Conservation (phyloP, 768 basidiomycete genomes). For the Trametes gibbosa region DNA sequence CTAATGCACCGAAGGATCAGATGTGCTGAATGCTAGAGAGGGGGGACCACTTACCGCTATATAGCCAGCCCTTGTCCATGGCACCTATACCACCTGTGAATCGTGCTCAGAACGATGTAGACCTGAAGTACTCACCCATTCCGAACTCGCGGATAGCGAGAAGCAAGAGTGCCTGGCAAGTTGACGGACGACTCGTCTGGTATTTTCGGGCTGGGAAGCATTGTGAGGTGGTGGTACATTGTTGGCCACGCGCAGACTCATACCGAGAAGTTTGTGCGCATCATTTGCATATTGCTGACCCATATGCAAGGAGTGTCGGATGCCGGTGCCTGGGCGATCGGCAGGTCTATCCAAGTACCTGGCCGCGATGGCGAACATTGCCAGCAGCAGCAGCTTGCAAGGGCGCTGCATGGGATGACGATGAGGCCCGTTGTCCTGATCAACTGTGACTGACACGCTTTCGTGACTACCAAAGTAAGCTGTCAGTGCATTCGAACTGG, state of each 20-base stretch:
- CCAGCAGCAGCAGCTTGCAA: slow-evolving; percentile 67
- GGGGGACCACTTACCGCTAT: slow-evolving; percentile 46
- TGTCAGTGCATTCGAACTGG: not conserved
- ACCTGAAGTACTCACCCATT: slow-evolving; percentile 46
- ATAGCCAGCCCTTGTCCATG: slow-evolving; percentile 87
- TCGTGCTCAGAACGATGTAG: not conserved
- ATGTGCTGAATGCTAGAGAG: not conserved
- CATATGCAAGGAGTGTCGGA: slow-evolving; percentile 64
- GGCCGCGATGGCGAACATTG: slow-evolving; percentile 81
- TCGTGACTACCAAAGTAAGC: no score
- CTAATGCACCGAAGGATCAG: slow-evolving; percentile 2
- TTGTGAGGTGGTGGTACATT: not conserved
- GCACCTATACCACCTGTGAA: slow-evolving; percentile 32
- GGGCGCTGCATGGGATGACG: slow-evolving; percentile 43
- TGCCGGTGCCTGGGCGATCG: slow-evolving; percentile 36
- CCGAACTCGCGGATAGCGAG: slow-evolving; percentile 85
- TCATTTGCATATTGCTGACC: slow-evolving; percentile 61
- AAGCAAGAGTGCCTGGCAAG: slow-evolving; percentile 77
- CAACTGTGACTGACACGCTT: no score
- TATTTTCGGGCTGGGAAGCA: slow-evolving; percentile 55
- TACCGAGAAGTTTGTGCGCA: slow-evolving; percentile 66
- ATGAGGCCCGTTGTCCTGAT: not conserved
- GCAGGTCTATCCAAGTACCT: slow-evolving; percentile 57
- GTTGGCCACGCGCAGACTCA: slow-evolving; percentile 32
- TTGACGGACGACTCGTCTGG: slow-evolving; percentile 67